Base-by-base conservation (phyloP, 768 basidiomycete species). In the Collybia sp. region DNA sequence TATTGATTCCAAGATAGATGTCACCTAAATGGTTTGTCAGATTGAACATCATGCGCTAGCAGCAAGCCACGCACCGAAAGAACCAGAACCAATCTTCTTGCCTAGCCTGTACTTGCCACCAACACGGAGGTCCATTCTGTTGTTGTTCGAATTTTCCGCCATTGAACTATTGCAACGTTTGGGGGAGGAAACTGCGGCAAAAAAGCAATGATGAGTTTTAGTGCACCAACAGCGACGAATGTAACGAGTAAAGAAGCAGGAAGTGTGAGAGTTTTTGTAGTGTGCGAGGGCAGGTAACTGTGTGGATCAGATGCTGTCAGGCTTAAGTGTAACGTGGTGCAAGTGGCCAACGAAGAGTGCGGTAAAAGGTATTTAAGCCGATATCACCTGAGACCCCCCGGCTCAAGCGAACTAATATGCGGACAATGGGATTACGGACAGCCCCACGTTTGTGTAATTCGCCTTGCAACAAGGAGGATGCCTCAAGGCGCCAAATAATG, bases 41-140 rank as follows among this genome's bases (percentile, higher is more conserved):
- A 34, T 39, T 42, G 16, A n/a, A 33, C 15, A 32, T 17, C 15
- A 43, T 40, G 36, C 34, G 36, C 48, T 49, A 58, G 17, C 54
- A 33, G 36, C 47, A 42, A 43, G 12, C 18, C 43, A 75, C 87
- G 61, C 58, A 95, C 94, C 93, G 59, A 98, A 97, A 38, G 94
- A 97, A 52, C 95, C 95, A 30, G 93, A 95, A 52, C 95, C 95
- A 60, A 98, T 97, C 86, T 97, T 97, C 80, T 96, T 96, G 50
- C 95, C 95, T 54, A 98, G 84, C 60, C 95, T 82, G 76, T 98
- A 97, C 71, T 98, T 93, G 58, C 90, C 91, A 58, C 90, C 90
- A 39, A 93, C 89, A 54, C 89, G 79, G 55, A 92, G 83, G 71
- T 93, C 89, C 50, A 92, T 77, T 73, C 85, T 80, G 64, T 77